Evolutionary conservation across 306 rosid species (phyloP).

Genomic region (Datisca glomerata): DNA sequence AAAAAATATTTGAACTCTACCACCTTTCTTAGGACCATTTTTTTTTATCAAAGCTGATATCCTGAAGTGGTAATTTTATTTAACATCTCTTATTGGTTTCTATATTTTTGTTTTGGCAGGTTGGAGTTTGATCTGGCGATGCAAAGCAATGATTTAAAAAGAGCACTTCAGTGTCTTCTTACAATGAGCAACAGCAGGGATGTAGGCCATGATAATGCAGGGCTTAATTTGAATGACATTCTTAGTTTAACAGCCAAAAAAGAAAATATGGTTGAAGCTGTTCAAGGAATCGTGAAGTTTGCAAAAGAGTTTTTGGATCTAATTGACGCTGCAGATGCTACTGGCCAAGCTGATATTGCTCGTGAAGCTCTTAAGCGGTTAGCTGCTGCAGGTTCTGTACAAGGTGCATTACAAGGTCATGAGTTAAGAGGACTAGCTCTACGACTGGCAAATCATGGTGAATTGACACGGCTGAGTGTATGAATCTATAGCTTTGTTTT

Average conservation of each 20-base stretch:
- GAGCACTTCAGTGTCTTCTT: constrained; percentile 98
- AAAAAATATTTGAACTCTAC: not conserved
- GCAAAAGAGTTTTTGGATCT: constrained; percentile 94
- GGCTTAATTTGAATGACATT: constrained; percentile 88
- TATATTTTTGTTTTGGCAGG: constrained; percentile 18
- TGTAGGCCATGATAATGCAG: constrained; percentile 65
- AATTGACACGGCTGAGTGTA: constrained; percentile 88
- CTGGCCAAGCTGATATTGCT: constrained; percentile 95
- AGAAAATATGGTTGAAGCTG: constrained; percentile 67
- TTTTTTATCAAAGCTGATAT: not conserved
- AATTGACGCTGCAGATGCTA: constrained; percentile 98
- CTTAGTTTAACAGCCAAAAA: constrained; percentile 77
- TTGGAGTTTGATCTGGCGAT: constrained; percentile 97
- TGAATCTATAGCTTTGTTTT: too few relatives aligned
- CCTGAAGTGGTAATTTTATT: not conserved
- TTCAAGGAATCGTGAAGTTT: constrained; percentile 89
- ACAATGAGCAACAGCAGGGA: constrained; percentile 99
- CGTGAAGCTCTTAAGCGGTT: constrained; percentile 94
- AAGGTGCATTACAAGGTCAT: constrained; percentile 92
- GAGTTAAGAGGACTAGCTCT: constrained; percentile 79
- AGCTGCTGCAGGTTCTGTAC: constrained; percentile 90
- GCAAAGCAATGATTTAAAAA: constrained; percentile 90
- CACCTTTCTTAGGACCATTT: not conserved
- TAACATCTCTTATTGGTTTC: constrained; percentile 6
- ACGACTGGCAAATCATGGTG: constrained; percentile 96